These are phyloP conservation scores for Solanum dulcamara DNA, from an alignment of 257 asterid genomes.

Conservation along the genomic window DNA sequence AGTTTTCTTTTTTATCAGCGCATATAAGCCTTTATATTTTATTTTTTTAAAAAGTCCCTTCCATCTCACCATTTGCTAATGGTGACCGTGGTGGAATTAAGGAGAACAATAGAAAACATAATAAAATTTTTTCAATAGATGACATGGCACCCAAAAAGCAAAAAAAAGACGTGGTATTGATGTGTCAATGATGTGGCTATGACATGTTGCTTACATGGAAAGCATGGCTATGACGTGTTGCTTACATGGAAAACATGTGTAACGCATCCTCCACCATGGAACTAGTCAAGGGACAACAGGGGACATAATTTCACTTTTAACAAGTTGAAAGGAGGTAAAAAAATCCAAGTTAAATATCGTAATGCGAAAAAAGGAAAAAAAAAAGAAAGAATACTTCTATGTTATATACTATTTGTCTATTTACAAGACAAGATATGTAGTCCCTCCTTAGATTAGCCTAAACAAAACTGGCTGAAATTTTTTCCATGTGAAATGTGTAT, in stretches of 20 bases:
- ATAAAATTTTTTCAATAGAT: no score
- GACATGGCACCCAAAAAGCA: background rate
- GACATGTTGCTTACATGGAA: no score
- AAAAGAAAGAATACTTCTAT: background rate
- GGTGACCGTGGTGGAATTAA: background rate
- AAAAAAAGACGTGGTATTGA: no score
- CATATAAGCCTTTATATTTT: no score
- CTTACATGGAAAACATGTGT: background rate
- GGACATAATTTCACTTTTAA: background rate
- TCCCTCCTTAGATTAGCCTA: background rate
- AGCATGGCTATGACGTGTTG: background rate
- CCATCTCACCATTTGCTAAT: no score
- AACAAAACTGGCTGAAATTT: conserved; percentile 3
- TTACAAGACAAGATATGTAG: background rate
- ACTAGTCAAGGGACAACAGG: background rate
- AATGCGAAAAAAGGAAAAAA: no score
- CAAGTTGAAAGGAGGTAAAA: background rate
- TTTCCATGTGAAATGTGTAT: conserved; percentile 5
- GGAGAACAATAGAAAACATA: no score
- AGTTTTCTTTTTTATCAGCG: background rate
- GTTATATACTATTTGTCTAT: background rate
- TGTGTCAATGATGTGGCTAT: no score
- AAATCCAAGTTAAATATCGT: background rate
- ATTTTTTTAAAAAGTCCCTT: no score
- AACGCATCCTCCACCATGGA: background rate